phyloP scores from a whole-genome alignment of 169 alveolate species.

The Pseudocohnilembus persalinus region DNA sequence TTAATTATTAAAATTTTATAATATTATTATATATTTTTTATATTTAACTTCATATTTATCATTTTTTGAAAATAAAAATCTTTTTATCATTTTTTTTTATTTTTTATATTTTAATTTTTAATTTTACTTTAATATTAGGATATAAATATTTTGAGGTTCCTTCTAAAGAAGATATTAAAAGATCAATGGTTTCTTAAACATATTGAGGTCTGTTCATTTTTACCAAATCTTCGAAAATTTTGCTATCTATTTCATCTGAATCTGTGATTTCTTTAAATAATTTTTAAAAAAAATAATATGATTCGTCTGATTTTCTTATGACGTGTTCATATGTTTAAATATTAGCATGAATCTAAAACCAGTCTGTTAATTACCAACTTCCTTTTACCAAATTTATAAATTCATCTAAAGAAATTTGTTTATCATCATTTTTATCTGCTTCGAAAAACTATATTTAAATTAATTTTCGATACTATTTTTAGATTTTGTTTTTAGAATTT shows the following conservation, averaged over 20 bases:
- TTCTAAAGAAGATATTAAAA: constrained; percentile 14
- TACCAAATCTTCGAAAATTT: background rate
- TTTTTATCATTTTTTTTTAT: too few species aligned
- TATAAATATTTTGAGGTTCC: constrained; percentile 14
- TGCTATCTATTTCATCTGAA: constrained; percentile 14
- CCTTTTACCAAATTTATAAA: constrained; percentile 22
- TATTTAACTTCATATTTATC: too few species aligned
- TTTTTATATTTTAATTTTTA: too few species aligned
- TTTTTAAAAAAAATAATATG: constrained; percentile 21
- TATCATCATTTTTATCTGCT: constrained; percentile 32
- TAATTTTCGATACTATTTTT: too few species aligned
- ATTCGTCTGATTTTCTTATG: constrained; percentile 31
- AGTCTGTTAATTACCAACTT: constrained; percentile 41
- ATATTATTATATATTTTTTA: too few species aligned
- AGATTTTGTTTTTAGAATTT: too few species aligned
- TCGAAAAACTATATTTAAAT: background rate
- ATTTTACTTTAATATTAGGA: background rate
- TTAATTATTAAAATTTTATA: too few species aligned
- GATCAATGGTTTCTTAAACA: background rate
- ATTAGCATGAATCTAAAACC: constrained; percentile 30
- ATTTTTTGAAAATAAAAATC: too few species aligned
- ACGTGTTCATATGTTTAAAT: constrained; percentile 45
- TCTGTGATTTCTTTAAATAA: constrained; percentile 29
- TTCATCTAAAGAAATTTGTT: constrained; percentile 36
- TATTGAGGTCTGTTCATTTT: constrained; percentile 3